Conservation (phyloP, 2,329 filamentous ascomycete genomes). For the Cordyceps fumosorosea region DNA sequence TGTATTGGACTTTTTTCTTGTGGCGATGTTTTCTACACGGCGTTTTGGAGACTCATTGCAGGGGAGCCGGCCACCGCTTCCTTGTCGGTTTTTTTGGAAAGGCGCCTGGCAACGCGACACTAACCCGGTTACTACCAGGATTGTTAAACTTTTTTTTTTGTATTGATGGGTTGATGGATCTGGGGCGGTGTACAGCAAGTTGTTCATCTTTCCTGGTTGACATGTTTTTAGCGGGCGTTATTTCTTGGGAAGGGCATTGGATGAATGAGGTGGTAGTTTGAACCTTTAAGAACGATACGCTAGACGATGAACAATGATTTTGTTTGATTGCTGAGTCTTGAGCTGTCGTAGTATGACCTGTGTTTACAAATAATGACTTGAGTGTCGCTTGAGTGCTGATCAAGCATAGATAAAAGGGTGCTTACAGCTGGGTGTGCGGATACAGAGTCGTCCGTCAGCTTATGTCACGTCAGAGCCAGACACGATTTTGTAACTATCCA, state of each 20-base stretch:
- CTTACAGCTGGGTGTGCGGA: not conserved
- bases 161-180: not conserved
- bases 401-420: not conserved
- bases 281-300: not conserved
- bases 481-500: not conserved
- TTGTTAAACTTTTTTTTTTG: not conserved
- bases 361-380: not conserved
- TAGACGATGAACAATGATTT: not conserved
- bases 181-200: not conserved
- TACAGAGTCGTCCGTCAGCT: not conserved
- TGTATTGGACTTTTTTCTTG: not conserved
- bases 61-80: too few relatives aligned
- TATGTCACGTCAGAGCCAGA: not conserved
- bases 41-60: not conserved
- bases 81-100: too few relatives aligned
- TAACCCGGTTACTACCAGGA: not conserved
- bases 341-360: not conserved
- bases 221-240: constrained; percentile 12
- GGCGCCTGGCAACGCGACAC: too few relatives aligned
- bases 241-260: not conserved
- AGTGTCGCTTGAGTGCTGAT: not conserved
- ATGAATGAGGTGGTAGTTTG: not conserved
- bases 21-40: not conserved
- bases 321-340: not conserved
- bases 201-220: not conserved